Conservation (phyloP, 1,139 yeast genomes). For the Sugiyamaella castrensis region DNA sequence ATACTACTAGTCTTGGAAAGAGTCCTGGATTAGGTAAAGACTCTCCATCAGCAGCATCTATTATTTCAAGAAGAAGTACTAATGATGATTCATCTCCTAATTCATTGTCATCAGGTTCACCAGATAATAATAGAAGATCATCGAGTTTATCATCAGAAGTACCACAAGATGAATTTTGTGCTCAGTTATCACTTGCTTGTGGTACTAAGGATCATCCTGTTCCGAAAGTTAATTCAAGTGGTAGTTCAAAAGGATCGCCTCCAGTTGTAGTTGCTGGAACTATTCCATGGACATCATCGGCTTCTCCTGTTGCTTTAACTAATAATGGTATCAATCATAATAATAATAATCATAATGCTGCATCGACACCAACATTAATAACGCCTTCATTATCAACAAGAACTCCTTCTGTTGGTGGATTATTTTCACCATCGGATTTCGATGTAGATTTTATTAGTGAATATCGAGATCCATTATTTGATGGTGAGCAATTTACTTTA, state of each 20-base stretch:
- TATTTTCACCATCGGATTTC: slow-evolving; percentile 30
- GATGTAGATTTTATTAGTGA: slow-evolving; percentile 36
- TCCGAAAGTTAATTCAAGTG: slow-evolving; percentile 44
- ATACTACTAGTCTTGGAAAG: not conserved
- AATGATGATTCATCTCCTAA: slow-evolving; percentile 7
- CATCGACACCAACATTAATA: slow-evolving; percentile 4
- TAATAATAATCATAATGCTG: not conserved
- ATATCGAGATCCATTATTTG: slow-evolving; percentile 37
- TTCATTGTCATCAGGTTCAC: slow-evolving; percentile 17
- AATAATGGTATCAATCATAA: not conserved
- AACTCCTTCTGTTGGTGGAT: slow-evolving; percentile 1
- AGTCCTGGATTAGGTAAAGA: not conserved
- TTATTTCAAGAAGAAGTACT: slow-evolving; percentile 9
- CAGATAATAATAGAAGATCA: slow-evolving; percentile 30
- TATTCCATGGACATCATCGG: slow-evolving; percentile 21
- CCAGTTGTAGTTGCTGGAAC: slow-evolving; percentile 24
- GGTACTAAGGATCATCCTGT: slow-evolving; percentile 62
- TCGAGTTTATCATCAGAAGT: slow-evolving; percentile 12
- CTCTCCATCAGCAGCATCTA: not conserved
- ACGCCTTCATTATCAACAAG: slow-evolving; percentile 10
- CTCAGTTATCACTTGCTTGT: slow-evolving; percentile 72
- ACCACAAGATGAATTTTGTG: slow-evolving; percentile 57
- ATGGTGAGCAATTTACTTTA: slow-evolving; percentile 34
- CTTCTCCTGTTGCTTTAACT: slow-evolving; percentile 13
- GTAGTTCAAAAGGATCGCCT: slow-evolving; percentile 13